Conservation (phyloP, 805 yeast genomes). For the Metschnikowia baotianmanensis region DNA sequence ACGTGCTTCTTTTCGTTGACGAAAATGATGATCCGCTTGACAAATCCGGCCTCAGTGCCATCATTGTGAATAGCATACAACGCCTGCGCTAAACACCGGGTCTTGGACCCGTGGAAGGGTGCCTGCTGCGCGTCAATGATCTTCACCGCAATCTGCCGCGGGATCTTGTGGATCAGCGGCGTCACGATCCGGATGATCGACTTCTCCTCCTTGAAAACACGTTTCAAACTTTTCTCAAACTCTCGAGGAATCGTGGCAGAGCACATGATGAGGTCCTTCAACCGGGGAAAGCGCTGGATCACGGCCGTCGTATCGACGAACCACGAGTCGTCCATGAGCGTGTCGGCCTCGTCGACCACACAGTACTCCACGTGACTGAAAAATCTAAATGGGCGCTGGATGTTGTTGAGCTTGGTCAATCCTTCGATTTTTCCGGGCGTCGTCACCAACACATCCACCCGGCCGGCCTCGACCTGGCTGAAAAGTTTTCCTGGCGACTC, state of each 20-base stretch:
- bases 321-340: slow-evolving; percentile 82
- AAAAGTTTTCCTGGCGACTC: slow-evolving; percentile 54
- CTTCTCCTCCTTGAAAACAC: slow-evolving; percentile 60
- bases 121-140: slow-evolving; percentile 71
- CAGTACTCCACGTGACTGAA: slow-evolving; percentile 52
- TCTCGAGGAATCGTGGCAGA: slow-evolving; percentile 88
- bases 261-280: slow-evolving; percentile 68
- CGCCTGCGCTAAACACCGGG: slow-evolving; percentile 84
- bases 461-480: slow-evolving; percentile 35
- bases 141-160: slow-evolving; percentile 67
- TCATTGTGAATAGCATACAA: slow-evolving; percentile 81
- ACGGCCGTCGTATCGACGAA: slow-evolving; percentile 59
- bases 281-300: slow-evolving; percentile 48
- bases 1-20: slow-evolving; percentile 74
- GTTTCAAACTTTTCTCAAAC: slow-evolving; percentile 60
- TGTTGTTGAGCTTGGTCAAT: slow-evolving; percentile 30
- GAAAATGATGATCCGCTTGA: slow-evolving; percentile 80
- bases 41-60: slow-evolving; percentile 71
- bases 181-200: slow-evolving; percentile 59
- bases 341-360: slow-evolving; percentile 93
- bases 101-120: slow-evolving; percentile 83
- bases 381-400: slow-evolving; percentile 33
- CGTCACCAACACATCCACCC: slow-evolving; percentile 78
- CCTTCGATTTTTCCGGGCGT: slow-evolving; percentile 76
- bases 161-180: slow-evolving; percentile 82